Conservation (phyloP, 2,329 filamentous ascomycete genomes). For the Fusarium caatingaense region DNA sequence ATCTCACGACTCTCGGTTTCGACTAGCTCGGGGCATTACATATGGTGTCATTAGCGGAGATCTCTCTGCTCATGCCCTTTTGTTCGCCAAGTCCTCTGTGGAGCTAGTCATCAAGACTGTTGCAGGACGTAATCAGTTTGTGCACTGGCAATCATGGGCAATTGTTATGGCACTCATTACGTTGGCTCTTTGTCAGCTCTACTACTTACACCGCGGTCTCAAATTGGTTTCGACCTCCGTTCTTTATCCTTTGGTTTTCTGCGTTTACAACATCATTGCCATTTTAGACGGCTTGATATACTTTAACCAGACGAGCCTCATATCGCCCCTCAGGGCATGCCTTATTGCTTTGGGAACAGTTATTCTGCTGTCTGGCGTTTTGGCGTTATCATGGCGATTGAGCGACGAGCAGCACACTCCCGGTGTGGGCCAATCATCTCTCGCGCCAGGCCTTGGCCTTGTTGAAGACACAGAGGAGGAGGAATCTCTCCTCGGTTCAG, state of each 20-base stretch:
- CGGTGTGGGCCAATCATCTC: conserved; percentile 71
- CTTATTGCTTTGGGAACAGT: conserved; percentile 88
- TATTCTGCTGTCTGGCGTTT: conserved; percentile 86
- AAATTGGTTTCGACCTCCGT: conserved; percentile 96
- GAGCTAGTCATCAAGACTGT: conserved; percentile 90
- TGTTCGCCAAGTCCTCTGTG: conserved; percentile 96
- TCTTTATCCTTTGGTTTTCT: conserved; percentile 96
- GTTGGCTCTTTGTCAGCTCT: conserved; percentile 89
- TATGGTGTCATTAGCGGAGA: conserved; percentile 94
- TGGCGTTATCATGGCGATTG: conserved; percentile 93
- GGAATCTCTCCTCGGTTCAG: conserved; percentile 63
- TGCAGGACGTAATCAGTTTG: conserved; percentile 91
- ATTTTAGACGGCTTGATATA: conserved; percentile 98
- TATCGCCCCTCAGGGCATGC: conserved; percentile 79
- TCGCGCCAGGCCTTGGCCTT: conserved; percentile 85
- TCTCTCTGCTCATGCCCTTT: conserved; percentile 89
- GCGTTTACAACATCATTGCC: conserved; percentile 98
- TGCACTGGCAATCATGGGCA: conserved; percentile 93
- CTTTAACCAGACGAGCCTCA: conserved; percentile 86
- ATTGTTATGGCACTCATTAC: conserved; percentile 84
- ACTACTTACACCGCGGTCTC: conserved; percentile 92
- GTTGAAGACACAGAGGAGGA: conserved; percentile 75
- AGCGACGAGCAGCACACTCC: conserved; percentile 78
- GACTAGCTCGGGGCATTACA: conserved; percentile 82
- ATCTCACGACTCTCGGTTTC: conserved; percentile 73